phyloP scores from a whole-genome alignment of 306 rosid genomes.

The Cucurbita argyrosperma region DNA sequence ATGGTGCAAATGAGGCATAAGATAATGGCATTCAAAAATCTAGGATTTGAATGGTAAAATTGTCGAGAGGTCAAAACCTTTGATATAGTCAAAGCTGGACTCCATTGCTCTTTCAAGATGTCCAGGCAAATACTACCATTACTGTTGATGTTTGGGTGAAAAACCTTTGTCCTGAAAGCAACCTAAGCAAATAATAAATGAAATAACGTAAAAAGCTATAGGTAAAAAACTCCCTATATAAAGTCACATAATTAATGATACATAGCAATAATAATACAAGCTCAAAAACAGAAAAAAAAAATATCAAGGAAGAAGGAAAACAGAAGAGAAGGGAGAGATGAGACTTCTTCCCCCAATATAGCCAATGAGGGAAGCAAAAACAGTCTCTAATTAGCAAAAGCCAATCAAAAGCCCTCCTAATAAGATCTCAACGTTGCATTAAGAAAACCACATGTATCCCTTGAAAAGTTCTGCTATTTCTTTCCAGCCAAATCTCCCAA shows the following conservation, averaged over 20 bases:
- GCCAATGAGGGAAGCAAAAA: not conserved
- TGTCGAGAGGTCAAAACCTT: constrained; percentile 35
- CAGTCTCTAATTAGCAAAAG: not conserved
- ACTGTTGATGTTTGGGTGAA: constrained; percentile 88
- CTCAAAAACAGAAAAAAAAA: not conserved
- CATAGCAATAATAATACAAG: not conserved
- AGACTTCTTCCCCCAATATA: not conserved
- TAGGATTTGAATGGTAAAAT: not conserved
- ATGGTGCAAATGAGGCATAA: not conserved
- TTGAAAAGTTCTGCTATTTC: not conserved
- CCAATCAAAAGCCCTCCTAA: not conserved
- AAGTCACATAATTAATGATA: not conserved
- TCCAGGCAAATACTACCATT: constrained; percentile 83
- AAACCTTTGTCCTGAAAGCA: constrained; percentile 75
- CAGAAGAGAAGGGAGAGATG: not conserved
- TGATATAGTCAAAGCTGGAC: constrained; percentile 72
- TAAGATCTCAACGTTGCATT: not conserved
- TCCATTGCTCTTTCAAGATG: constrained; percentile 78
- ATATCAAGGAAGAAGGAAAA: not conserved
- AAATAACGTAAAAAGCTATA: not conserved
- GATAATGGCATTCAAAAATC: not conserved
- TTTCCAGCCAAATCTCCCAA: not conserved
- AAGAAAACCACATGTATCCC: not conserved
- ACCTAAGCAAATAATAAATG: constrained; percentile 27
- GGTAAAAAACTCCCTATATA: not conserved